phyloP scores from a whole-genome alignment of 1,139 yeast species.

The Debaryomyces subglobosus region DNA sequence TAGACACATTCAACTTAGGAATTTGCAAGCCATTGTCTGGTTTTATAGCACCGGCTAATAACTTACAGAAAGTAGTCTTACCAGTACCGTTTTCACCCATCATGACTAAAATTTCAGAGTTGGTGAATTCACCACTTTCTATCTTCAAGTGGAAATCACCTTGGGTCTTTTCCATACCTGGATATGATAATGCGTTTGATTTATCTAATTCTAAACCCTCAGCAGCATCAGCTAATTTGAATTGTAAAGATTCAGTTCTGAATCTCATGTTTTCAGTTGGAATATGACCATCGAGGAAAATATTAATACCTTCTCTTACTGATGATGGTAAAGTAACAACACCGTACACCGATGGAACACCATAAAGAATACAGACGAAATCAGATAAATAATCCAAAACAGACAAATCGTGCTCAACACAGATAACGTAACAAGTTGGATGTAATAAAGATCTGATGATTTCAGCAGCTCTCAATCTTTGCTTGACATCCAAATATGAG shows the following conservation, averaged over 20 bases:
- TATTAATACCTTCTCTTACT: conserved; percentile 98
- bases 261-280: conserved; percentile 96
- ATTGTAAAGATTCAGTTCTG: conserved; percentile 93
- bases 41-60: conserved; percentile 88
- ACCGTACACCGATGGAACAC: conserved; percentile 98
- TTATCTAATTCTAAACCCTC: conserved; percentile 79
- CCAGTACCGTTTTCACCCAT: conserved; percentile 99
- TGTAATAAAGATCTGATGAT: conserved; percentile 82
- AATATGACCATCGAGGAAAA: conserved; percentile 96
- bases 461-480: conserved; percentile 96
- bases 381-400: conserved; percentile 96
- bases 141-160: conserved; percentile 90
- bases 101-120: conserved; percentile 96
- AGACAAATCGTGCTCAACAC: conserved; percentile 98
- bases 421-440: conserved; percentile 81
- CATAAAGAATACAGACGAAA: conserved; percentile 92
- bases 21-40: conserved; percentile 81
- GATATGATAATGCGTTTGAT: conserved; percentile 76
- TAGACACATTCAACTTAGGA: conserved; percentile 88
- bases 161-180: conserved; percentile 84
- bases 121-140: conserved; percentile 87
- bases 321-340: conserved; percentile 95
- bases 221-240: conserved; percentile 90
- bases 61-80: conserved; percentile 94
- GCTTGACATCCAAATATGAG: conserved; percentile 96